Base-by-base conservation (phyloP, 306 rosid species). In the Luffa acutangula region DNA sequence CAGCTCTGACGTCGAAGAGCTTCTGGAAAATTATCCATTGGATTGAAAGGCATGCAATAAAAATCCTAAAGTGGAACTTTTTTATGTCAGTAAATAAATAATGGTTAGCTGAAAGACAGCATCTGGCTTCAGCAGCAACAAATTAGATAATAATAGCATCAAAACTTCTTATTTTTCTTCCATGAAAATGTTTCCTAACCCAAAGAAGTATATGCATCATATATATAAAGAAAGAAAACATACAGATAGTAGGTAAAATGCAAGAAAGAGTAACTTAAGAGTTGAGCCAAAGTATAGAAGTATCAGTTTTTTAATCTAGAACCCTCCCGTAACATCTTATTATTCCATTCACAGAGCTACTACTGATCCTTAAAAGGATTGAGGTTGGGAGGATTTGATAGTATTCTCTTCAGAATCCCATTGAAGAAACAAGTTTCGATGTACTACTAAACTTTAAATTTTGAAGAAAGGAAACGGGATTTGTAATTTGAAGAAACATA, bases 31-130 rank as follows among this genome's bases (percentile, higher is more conserved):
- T 89, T 89, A 67, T 92, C 93, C 87, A 84, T 82, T 48, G 91
- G 97, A 83, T 89, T 88, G 78, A 71, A 78, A 66, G 97, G 97
- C 97, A 92, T 92, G 87, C 97, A 92, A 89, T 92, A 93, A 80
- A 90, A 88, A 85, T 92, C 97, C 97, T 92, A 86, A n/a, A 49
- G 81, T 77, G 59, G 72, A 82, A 56, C 13, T 53, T 54, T 71
- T 45, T 66, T 66, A 62, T 34, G 80, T 88, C 63, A 88, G 53
- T 75, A 46, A 62, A 80, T 49, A 80, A 21, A 80, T 42, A 63
- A 41, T 58, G 72, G 58, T 5, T 33, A 34, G 39, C 34, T 9
- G 69, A 21, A 57, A 39, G 34, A 67, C 12, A 63, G 46, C 33
- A 39, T 51, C 52, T 8, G 60, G 57, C 12, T 9, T 57, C 15